phyloP scores from a whole-genome alignment of 495 filamentous ascomycete species.

The Trichocladium uniseriatum region DNA sequence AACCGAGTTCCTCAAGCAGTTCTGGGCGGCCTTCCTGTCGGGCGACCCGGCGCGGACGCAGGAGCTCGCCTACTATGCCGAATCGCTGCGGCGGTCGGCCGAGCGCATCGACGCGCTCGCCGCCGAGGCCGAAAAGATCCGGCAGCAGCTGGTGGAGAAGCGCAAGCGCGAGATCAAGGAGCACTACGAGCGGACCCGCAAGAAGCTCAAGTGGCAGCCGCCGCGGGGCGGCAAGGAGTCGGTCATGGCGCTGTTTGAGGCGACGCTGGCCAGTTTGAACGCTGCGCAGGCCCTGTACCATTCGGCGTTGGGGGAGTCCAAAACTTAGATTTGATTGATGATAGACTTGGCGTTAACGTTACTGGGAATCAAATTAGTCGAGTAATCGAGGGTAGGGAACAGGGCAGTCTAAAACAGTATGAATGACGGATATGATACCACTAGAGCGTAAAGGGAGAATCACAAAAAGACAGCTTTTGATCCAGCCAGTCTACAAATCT shows the following conservation, averaged over 20 bases:
- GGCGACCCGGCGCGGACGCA: slow-evolving; percentile 53
- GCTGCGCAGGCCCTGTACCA: slow-evolving; percentile 56
- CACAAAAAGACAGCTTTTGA: too few relatives aligned
- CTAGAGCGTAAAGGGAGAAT: too few relatives aligned
- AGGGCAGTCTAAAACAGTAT: too few relatives aligned
- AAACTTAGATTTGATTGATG: not conserved
- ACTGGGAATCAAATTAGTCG: too few relatives aligned
- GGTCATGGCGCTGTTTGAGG: slow-evolving; percentile 64
- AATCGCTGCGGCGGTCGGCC: slow-evolving; percentile 63
- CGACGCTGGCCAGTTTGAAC: slow-evolving; percentile 57
- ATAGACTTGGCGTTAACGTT: not conserved
- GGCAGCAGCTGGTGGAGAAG: slow-evolving; percentile 50
- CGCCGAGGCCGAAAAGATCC: slow-evolving; percentile 65
- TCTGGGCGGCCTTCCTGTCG: slow-evolving; percentile 83
- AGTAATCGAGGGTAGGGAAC: too few relatives aligned
- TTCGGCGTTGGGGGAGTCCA: slow-evolving; percentile 14
- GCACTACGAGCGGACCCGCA: slow-evolving; percentile 57
- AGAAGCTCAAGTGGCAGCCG: slow-evolving; percentile 55
- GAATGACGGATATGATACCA: too few relatives aligned
- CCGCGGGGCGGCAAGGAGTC: slow-evolving; percentile 65
- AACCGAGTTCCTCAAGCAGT: slow-evolving; percentile 90
- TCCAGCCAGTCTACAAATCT: too few relatives aligned
- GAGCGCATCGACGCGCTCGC: slow-evolving; percentile 79
- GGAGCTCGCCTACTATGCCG: slow-evolving; percentile 66
- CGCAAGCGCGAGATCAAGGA: slow-evolving; percentile 62